phyloP scores from a whole-genome alignment of 176 grass and related monocot species.

The Neostapfia colusana region DNA sequence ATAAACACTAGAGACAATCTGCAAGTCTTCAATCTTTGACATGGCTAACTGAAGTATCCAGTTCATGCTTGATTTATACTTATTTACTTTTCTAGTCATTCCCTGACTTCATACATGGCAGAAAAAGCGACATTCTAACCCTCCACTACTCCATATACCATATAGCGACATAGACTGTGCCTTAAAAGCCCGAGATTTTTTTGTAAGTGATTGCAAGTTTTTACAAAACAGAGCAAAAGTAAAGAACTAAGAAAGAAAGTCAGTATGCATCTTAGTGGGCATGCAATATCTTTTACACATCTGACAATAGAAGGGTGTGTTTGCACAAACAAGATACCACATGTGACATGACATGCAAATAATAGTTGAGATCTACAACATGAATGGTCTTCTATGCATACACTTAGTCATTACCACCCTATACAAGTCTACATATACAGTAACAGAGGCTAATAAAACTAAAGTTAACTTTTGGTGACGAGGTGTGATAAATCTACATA shows the following conservation, averaged over 20 bases:
- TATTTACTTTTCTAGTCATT: background rate
- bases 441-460: background rate
- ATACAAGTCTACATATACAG: background rate
- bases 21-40: no score
- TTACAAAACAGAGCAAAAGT: background rate
- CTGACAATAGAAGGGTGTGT: background rate
- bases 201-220: background rate
- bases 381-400: background rate
- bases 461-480: background rate
- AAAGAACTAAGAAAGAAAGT: background rate
- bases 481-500: background rate
- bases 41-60: no score
- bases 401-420: background rate
- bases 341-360: background rate
- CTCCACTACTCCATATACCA: background rate
- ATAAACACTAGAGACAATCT: background rate
- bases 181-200: background rate
- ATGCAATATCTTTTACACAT: background rate
- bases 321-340: background rate
- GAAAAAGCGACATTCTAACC: background rate
- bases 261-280: background rate
- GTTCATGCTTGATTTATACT: background rate
- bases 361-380: background rate
- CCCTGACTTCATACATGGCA: background rate
- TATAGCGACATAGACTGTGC: background rate